Evolutionary conservation across 78 protist genomes (phyloP).

Genomic region (Anaeramoeba ignava): DNA sequence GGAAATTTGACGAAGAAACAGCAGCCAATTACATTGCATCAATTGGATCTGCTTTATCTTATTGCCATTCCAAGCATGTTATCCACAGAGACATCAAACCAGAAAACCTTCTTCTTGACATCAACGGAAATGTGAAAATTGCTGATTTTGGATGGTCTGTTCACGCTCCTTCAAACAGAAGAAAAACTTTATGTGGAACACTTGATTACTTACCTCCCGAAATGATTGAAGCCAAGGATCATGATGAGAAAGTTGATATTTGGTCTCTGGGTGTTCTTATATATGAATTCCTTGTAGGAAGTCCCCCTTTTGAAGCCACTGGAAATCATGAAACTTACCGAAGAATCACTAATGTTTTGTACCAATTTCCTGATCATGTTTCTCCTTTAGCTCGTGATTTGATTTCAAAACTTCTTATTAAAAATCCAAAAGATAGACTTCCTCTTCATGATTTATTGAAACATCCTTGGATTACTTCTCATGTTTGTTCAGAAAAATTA

Average conservation of each 20-base stretch:
- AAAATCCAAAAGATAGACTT: too few species aligned
- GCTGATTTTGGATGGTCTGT: constrained; percentile 96
- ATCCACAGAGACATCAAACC: constrained; percentile 95
- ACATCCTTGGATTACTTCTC: too few species aligned
- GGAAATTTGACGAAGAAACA: constrained; percentile 31
- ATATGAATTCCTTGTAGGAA: constrained; percentile 11
- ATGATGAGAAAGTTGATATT: constrained; percentile 54
- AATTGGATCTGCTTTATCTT: constrained; percentile 47
- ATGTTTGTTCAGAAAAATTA: too few species aligned
- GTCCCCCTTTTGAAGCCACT: not conserved
- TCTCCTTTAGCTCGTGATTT: too few species aligned
- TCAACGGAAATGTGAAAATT: constrained; percentile 68
- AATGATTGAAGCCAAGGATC: too few species aligned
- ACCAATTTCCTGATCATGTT: constrained; percentile 27
- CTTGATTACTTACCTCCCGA: too few species aligned
- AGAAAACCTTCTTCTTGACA: not conserved
- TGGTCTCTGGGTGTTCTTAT: constrained; percentile 79
- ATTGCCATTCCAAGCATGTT: constrained; percentile 67
- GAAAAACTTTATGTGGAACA: constrained; percentile 68
- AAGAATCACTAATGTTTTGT: constrained; percentile 36
- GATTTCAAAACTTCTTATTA: too few species aligned
- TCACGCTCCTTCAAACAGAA: constrained; percentile 47
- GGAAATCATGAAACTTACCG: constrained; percentile 10
- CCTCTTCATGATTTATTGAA: too few species aligned
- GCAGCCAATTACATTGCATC: constrained; percentile 59